Percentiles rank a stretch among this genome's conserved stretches.
These are phyloP conservation scores for Tagetes erecta DNA, from an alignment of 129 eudicot genomes.

Conservation along the genomic window DNA sequence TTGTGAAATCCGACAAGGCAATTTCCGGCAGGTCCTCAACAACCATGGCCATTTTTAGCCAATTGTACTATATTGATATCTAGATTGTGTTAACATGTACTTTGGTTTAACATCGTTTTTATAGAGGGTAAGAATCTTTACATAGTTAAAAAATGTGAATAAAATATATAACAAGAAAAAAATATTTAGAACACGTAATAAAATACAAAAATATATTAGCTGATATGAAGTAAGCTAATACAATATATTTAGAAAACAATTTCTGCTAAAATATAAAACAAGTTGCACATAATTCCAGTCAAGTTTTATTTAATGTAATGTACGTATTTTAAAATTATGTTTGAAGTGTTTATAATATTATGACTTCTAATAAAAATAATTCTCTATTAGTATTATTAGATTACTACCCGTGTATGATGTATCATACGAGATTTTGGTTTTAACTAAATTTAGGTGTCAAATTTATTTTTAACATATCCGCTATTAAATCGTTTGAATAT, in stretches of 20 bases:
- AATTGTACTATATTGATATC: not conserved
- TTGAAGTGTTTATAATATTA: not conserved
- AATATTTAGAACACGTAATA: not conserved
- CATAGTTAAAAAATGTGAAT: not conserved
- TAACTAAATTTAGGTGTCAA: too few relatives aligned
- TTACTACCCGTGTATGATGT: too few relatives aligned
- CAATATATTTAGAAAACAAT: not conserved
- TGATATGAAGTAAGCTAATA: conserved; percentile 2
- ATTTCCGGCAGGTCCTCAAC: conserved; percentile 39
- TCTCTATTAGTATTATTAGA: not conserved
- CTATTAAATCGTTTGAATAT: too few relatives aligned
- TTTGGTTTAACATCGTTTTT: conserved; percentile 8
- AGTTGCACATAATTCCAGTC: conserved; percentile 10
- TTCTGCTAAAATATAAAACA: not conserved
- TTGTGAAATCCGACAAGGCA: conserved; percentile 38
- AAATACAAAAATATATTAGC: not conserved
- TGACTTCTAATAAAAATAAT: not conserved
- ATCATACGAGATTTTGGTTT: too few relatives aligned
- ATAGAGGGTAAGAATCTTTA: conserved; percentile 19
- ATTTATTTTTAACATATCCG: too few relatives aligned
- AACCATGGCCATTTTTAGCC: conserved; percentile 52
- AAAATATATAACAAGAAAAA: not conserved
- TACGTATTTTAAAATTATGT: not conserved
- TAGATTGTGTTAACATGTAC: conserved; percentile 13
- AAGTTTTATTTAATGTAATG: not conserved